Evolutionary conservation across 2,329 filamentous ascomycete genomes (phyloP), one percentile per base, ranked within the genome.

Genomic region (Purpureocillium takamizusanense): DNA sequence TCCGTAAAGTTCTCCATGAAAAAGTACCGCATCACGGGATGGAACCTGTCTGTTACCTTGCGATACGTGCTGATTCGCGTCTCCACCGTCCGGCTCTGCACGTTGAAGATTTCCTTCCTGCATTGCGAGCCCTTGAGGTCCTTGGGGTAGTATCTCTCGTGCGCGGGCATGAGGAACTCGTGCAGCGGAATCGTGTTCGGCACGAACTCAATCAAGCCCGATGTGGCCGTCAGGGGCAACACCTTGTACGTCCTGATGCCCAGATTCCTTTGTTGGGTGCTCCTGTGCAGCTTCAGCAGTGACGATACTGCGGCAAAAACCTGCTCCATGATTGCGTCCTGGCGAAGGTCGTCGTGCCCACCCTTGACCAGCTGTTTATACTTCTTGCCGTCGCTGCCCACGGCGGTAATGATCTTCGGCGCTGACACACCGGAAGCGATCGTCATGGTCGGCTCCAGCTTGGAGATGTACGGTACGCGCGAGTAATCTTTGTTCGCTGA

Each of bases 261-360:
- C 10, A 99, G 70, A 46, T 86, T 86, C 6, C 92, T 82, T 54
- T 95, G 88, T 30, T 88, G 83, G 3, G 92, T 95, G 11, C 81
- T 76, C 39, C 86, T 81, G 58, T 97, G 88, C 35, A 86, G 81
- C 56, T 86, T 85, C 18, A 99, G 69, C 16, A 98, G 76, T 37
- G 86, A 85, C 41, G 88, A 97, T 16, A 95, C 92, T 61, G 94
- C 88, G 42, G 89, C 86, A 57, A 98, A 99, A 1, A 98, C 92
- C 62, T 99, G 92, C 61, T 98, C 94, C 94, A 99, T 99, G 68
- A 79, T 98, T 33, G 90, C 87, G 54, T 99, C 92, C 65, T 98
- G 92, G 8, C 94, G 84, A 11, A 99, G 74, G 56, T 98, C 90
- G 57, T 98, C 92, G 54, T 90, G 90, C 14, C 92, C 89, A 45